These are phyloP conservation scores for Kluyveromyces sp. DNA, from an alignment of 1,139 yeast species.

Conservation along the genomic window DNA sequence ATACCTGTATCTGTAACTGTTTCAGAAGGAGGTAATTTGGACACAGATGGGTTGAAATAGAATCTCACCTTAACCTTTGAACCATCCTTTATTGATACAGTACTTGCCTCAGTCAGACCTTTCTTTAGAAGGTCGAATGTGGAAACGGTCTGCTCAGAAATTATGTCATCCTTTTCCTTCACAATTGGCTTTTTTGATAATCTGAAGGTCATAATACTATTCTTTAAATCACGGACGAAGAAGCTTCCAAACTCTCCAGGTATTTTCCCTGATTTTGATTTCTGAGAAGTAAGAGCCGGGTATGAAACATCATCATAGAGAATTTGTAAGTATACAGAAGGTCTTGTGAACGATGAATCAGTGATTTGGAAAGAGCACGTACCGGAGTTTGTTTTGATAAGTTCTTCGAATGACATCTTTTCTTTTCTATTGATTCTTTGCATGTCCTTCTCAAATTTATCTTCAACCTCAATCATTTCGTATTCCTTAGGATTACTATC, in stretches of 20 bases:
- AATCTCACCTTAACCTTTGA: conserved; percentile 41
- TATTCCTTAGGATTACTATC: conserved; percentile 53
- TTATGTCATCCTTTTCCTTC: conserved; percentile 39
- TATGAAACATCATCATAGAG: conserved; percentile 56
- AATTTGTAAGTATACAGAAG: conserved; percentile 48
- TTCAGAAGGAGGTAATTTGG: conserved; percentile 48
- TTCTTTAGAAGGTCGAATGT: conserved; percentile 48
- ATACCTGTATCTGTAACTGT: conserved; percentile 62
- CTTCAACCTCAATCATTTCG: conserved; percentile 52
- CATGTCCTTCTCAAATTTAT: conserved; percentile 30
- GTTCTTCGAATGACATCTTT: conserved; percentile 43
- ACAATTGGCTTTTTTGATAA: conserved; percentile 45
- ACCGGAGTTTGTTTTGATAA: conserved; percentile 55
- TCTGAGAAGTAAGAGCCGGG: conserved; percentile 52
- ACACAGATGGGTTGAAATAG: conserved; percentile 53
- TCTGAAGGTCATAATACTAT: conserved; percentile 51
- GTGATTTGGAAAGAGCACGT: conserved; percentile 46
- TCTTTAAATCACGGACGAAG: conserved; percentile 61
- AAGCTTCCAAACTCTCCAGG: conserved; percentile 43
- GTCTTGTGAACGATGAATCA: conserved; percentile 41
- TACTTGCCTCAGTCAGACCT: conserved; percentile 41
- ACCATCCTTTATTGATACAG: conserved; percentile 37
- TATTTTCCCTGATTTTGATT: conserved; percentile 25
- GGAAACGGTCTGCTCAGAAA: conserved; percentile 41
- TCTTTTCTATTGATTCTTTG: conserved; percentile 36